phyloP scores from a whole-genome alignment of 176 grass and related monocot genomes.

The Urochloa ruziziensis region DNA sequence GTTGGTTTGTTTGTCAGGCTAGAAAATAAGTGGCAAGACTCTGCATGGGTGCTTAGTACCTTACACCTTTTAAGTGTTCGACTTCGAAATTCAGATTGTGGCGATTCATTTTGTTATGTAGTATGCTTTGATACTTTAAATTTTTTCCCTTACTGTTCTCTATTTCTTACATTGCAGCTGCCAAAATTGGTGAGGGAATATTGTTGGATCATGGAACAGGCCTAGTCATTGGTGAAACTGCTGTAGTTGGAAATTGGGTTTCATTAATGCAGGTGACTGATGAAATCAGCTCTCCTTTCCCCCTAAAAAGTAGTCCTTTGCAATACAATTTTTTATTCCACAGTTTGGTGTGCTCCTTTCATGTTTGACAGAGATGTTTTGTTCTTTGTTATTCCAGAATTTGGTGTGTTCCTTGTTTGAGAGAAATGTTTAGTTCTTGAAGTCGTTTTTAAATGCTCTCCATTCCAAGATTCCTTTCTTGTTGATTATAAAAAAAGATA shows the following conservation, averaged over 20 bases:
- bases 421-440: neutral
- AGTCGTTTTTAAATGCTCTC: neutral
- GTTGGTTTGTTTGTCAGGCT: neutral
- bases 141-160: constrained; percentile 16
- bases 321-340: neutral
- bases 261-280: constrained; percentile 88
- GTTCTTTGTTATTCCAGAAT: neutral
- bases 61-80: constrained; percentile 19
- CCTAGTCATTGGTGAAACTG: constrained; percentile 98
- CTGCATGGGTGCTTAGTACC: neutral
- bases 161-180: constrained; percentile 59
- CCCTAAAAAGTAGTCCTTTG: neutral
- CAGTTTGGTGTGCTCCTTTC: neutral
- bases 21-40: neutral
- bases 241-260: constrained; percentile 96
- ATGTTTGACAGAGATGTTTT: neutral
- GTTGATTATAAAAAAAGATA: neutral
- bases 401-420: neutral
- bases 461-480: neutral
- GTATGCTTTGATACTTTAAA: neutral
- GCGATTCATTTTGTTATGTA: neutral
- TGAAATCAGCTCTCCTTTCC: neutral
- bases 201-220: constrained; percentile 98
- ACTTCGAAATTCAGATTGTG: neutral
- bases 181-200: constrained; percentile 92